phyloP scores from a whole-genome alignment of 164 flowering plant species.

The Santalum album region DNA sequence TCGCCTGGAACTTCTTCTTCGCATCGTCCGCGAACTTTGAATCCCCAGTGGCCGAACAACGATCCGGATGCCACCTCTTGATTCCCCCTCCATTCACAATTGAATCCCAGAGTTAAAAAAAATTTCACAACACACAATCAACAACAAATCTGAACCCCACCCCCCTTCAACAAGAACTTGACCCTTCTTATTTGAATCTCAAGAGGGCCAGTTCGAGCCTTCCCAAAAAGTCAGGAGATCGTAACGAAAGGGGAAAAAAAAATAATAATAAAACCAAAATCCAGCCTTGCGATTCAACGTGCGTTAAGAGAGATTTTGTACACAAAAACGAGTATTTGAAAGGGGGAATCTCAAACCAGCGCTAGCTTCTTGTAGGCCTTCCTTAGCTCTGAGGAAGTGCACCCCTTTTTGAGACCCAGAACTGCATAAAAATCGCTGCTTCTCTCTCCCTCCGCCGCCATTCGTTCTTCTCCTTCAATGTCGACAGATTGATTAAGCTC shows the following conservation, averaged over 20 bases:
- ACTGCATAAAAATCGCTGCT: constrained; percentile 53
- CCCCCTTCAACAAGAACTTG: no score
- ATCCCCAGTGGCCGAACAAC: constrained; percentile 67
- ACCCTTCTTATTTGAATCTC: no score
- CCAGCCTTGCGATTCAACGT: no score
- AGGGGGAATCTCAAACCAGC: constrained; percentile 37
- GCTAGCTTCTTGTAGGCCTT: constrained; percentile 87
- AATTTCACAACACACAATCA: no score
- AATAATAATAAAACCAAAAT: no score
- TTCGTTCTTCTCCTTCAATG: constrained; percentile 12
- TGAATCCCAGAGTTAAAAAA: not conserved
- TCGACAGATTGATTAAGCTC: constrained; percentile 15
- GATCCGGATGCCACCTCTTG: constrained; percentile 96
- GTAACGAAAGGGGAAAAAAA: no score
- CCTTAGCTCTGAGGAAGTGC: constrained; percentile 53
- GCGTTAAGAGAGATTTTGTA: not conserved
- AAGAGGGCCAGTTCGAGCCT: no score
- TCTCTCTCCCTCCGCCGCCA: constrained; percentile 45
- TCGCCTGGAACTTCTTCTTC: constrained; percentile 84
- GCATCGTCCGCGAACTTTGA: constrained; percentile 67
- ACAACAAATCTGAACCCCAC: no score
- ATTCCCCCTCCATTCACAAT: constrained; percentile 2
- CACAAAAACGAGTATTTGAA: not conserved
- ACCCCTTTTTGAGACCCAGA: constrained; percentile 75
- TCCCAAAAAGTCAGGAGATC: no score